Conservation (phyloP, 2,329 filamentous ascomycete genomes). For the Fonsecaea erecta region DNA sequence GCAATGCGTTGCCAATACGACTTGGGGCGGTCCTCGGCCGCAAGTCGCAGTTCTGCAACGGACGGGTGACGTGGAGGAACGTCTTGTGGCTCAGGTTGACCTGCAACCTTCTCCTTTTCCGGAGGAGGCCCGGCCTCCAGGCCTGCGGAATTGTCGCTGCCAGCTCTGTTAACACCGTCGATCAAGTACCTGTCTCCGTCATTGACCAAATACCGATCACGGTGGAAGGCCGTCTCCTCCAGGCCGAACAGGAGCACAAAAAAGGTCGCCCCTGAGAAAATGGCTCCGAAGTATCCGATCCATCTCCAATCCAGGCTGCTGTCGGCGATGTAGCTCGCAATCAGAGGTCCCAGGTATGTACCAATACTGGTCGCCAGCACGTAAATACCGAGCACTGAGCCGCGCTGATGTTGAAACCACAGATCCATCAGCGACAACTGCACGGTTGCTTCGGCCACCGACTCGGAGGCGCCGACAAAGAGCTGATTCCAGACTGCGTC, state of each 20-base stretch:
- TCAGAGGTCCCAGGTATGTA: conserved; percentile 60
- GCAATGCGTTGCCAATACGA: conserved; percentile 62
- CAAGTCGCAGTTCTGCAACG: conserved; percentile 26
- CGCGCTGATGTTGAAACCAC: conserved; percentile 63
- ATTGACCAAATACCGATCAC: conserved; percentile 31
- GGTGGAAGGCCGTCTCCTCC: conserved; percentile 53
- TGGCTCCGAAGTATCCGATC: conserved; percentile 59
- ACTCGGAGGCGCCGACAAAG: conserved; percentile 62
- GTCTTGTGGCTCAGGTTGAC: conserved; percentile 8
- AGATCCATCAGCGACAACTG: conserved; percentile 63
- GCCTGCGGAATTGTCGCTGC: conserved; percentile 18
- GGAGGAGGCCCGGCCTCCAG: neutral
- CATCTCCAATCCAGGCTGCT: conserved; percentile 58
- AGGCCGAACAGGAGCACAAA: conserved; percentile 57
- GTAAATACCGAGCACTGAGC: conserved; percentile 60
- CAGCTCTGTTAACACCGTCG: conserved; percentile 25
- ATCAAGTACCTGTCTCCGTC: conserved; percentile 30
- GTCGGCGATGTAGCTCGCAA: conserved; percentile 58
- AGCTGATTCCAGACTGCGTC: conserved; percentile 62
- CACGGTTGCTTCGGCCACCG: conserved; percentile 61
- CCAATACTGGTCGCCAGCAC: conserved; percentile 61
- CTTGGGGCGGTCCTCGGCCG: conserved; percentile 45
- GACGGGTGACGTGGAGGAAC: neutral
- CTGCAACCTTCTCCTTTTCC: conserved; percentile 22
- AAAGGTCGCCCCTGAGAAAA: conserved; percentile 55